phyloP scores from a whole-genome alignment of 768 basidiomycete genomes.

The Auricularia auricula-judae region DNA sequence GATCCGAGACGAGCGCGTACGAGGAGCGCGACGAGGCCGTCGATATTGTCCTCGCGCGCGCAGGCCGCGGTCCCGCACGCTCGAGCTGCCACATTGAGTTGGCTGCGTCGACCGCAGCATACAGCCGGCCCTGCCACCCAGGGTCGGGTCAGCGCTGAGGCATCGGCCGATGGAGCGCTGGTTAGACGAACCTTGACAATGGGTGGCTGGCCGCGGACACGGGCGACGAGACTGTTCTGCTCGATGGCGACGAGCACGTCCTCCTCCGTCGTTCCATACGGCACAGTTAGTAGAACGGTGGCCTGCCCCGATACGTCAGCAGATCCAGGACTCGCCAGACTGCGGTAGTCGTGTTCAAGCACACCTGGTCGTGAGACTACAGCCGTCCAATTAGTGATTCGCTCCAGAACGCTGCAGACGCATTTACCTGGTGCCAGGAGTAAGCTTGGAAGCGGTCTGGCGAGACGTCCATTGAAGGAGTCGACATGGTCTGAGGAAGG shows the following conservation, averaged over 20 bases:
- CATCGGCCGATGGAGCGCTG: background rate
- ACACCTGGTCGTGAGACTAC: conserved; percentile 82
- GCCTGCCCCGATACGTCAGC: conserved; percentile 35
- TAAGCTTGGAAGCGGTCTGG: conserved; percentile 25
- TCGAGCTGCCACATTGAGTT: conserved; percentile 76
- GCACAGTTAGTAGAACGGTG: conserved; percentile 64
- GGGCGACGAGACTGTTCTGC: conserved; percentile 58
- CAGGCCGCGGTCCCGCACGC: conserved; percentile 34
- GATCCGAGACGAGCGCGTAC: conserved; percentile 68
- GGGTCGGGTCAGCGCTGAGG: conserved; percentile 1
- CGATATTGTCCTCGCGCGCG: conserved; percentile 65
- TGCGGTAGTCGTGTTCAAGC: conserved; percentile 9
- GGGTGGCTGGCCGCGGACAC: conserved; percentile 57
- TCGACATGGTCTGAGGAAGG: background rate
- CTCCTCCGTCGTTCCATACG: conserved; percentile 57
- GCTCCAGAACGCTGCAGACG: conserved; percentile 3
- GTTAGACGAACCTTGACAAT: conserved; percentile 51
- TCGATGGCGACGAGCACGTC: conserved; percentile 68
- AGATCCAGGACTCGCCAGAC: conserved; percentile 6
- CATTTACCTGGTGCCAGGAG: conserved; percentile 77
- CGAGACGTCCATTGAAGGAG: conserved; percentile 4
- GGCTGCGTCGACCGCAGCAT: conserved; percentile 52
- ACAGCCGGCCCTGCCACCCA: conserved; percentile 54
- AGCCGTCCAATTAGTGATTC: conserved; percentile 1
- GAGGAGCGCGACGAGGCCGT: conserved; percentile 72